These are phyloP conservation scores for Euphrasia confusa DNA, from an alignment of 257 asterid genomes.

Conservation along the genomic window DNA sequence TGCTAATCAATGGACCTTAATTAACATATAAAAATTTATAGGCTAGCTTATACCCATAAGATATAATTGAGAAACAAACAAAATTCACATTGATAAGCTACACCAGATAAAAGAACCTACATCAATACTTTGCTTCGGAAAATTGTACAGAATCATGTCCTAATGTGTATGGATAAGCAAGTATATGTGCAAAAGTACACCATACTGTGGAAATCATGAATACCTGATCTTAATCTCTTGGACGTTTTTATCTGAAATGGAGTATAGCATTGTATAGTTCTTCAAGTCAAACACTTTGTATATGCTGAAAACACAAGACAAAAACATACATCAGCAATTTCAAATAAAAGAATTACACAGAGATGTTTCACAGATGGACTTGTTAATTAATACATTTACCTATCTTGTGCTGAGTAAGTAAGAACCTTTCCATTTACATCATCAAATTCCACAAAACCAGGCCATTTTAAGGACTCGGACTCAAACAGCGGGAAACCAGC, in stretches of 20 bases:
- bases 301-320: slow-evolving; percentile 50
- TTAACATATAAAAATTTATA: too few relatives aligned
- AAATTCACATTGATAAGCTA: too few relatives aligned
- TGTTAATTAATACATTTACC: slow-evolving; percentile 32
- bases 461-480: slow-evolving; percentile 97
- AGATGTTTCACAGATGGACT: slow-evolving; percentile 2
- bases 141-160: too few relatives aligned
- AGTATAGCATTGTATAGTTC: slow-evolving; percentile 73
- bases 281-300: slow-evolving; percentile 61
- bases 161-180: not conserved
- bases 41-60: too few relatives aligned
- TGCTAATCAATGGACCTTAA: too few relatives aligned
- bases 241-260: slow-evolving; percentile 83
- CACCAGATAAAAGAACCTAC: too few relatives aligned
- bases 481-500: slow-evolving; percentile 94
- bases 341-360: slow-evolving; percentile 3
- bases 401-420: slow-evolving; percentile 89
- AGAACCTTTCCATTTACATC: slow-evolving; percentile 98
- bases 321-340: slow-evolving; percentile 23
- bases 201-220: not conserved
- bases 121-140: too few relatives aligned
- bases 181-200: not conserved
- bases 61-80: too few relatives aligned
- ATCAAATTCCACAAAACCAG: slow-evolving; percentile 97
- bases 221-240: slow-evolving; percentile 65